Conservation (phyloP, 441 rosid genomes). For the Daphne laureola region DNA sequence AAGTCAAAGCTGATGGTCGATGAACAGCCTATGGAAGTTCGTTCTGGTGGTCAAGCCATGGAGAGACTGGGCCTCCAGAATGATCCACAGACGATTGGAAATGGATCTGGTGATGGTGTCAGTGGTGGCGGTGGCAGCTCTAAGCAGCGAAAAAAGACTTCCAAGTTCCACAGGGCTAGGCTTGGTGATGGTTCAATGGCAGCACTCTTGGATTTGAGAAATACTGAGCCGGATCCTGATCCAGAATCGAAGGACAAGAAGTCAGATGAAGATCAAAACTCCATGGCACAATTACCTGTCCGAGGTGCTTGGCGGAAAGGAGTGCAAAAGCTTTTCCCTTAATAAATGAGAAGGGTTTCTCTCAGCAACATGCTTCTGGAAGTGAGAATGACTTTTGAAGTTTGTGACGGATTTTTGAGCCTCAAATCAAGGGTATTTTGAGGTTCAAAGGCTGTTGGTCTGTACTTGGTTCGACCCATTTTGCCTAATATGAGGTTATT, state of each 20-base stretch:
- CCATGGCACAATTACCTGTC: slow-evolving; percentile 30
- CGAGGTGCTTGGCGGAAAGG: slow-evolving; percentile 78
- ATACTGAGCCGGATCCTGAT: slow-evolving; percentile 33
- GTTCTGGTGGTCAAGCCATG: slow-evolving; percentile 10
- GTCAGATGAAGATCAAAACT: slow-evolving; percentile 20
- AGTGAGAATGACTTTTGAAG: background rate
- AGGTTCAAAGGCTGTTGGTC: no score
- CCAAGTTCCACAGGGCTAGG: slow-evolving; percentile 64
- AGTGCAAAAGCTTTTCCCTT: slow-evolving; percentile 47
- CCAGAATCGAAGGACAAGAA: slow-evolving; percentile 17
- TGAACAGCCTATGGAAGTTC: slow-evolving; percentile 22
- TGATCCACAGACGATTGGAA: slow-evolving; percentile 17
- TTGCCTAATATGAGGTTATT: no score
- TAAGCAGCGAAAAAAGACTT: slow-evolving; percentile 67
- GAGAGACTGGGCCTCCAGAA: slow-evolving; percentile 18
- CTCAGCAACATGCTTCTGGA: slow-evolving; percentile 7
- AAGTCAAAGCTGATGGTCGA: slow-evolving; percentile 28
- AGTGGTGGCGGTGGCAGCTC: slow-evolving; percentile 29
- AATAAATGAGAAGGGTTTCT: slow-evolving; percentile 12
- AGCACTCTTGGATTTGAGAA: slow-evolving; percentile 37
- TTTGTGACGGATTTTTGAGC: slow-evolving; percentile 11
- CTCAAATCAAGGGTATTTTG: background rate
- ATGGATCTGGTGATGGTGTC: slow-evolving; percentile 29
- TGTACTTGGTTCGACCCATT: no score
- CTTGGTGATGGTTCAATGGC: slow-evolving; percentile 80